These are phyloP conservation scores for Colletotrichum navitas DNA, from an alignment of 2,329 filamentous ascomycete species.

Conservation along the genomic window DNA sequence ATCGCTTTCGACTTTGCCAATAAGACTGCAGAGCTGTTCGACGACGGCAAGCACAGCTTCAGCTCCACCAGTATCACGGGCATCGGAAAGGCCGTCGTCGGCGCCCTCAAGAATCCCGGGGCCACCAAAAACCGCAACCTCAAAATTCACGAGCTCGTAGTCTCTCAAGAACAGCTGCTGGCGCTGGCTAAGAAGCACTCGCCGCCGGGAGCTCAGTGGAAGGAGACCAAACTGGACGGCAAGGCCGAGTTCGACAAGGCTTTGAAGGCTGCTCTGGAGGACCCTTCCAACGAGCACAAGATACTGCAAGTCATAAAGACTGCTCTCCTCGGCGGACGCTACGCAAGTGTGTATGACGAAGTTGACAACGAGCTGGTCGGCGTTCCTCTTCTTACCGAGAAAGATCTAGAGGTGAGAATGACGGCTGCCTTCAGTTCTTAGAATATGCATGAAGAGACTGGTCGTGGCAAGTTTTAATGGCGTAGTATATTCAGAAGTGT, in stretches of 20 bases:
- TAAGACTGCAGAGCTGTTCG: slow-evolving; percentile 57
- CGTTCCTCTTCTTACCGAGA: slow-evolving; percentile 19
- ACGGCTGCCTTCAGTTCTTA: slow-evolving; percentile 20
- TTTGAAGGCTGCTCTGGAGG: not conserved
- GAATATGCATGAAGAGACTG: not conserved
- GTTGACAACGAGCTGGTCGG: slow-evolving; percentile 29
- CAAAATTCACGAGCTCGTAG: slow-evolving; percentile 62
- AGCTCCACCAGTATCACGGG: slow-evolving; percentile 60
- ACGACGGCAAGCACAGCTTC: slow-evolving; percentile 61
- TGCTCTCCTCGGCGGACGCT: slow-evolving; percentile 9
- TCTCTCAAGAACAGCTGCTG: slow-evolving; percentile 65
- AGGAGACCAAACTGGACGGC: slow-evolving; percentile 14
- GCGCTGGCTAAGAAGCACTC: slow-evolving; percentile 45
- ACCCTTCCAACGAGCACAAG: slow-evolving; percentile 7
- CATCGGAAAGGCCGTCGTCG: slow-evolving; percentile 61
- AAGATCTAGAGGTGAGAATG: slow-evolving; percentile 31
- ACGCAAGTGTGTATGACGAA: not conserved
- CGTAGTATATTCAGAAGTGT: not conserved
- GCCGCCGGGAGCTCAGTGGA: slow-evolving; percentile 30
- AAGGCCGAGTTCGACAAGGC: slow-evolving; percentile 6
- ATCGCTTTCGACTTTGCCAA: slow-evolving; percentile 25
- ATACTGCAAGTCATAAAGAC: slow-evolving; percentile 5
- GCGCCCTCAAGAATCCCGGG: slow-evolving; percentile 58
- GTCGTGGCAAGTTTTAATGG: not conserved
- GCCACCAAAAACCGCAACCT: slow-evolving; percentile 66